These are phyloP conservation scores for Globisporangium alternatum DNA, from an alignment of 352 stramenopile species.

Conservation along the genomic window DNA sequence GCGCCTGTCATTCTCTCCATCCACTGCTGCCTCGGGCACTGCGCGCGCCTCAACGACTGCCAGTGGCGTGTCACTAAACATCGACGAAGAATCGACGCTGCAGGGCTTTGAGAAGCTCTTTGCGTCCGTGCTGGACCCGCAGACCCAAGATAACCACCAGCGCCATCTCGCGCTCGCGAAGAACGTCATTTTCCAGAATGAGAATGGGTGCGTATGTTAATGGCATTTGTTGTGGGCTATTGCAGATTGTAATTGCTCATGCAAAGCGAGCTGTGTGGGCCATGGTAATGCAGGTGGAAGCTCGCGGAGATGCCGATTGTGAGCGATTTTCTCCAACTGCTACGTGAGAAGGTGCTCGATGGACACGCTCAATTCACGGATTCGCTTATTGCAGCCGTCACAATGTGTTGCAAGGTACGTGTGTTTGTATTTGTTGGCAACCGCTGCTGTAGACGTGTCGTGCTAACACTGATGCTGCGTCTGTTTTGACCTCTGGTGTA, in stretches of 20 bases:
- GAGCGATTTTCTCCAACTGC: slow-evolving; percentile 48
- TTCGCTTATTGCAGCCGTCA: slow-evolving; percentile 38
- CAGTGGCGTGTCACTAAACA: neutral
- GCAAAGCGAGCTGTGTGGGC: too few species aligned
- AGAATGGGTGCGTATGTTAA: slow-evolving; percentile 36
- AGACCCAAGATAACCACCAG: slow-evolving; percentile 64
- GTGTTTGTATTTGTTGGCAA: neutral
- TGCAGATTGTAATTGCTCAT: too few species aligned
- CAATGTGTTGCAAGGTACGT: slow-evolving; percentile 44
- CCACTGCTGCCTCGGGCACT: neutral
- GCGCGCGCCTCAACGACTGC: neutral
- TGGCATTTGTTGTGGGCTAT: neutral
- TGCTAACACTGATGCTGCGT: neutral
- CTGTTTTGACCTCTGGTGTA: slow-evolving; percentile 12
- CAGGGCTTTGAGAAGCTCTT: slow-evolving; percentile 72
- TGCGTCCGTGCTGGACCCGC: slow-evolving; percentile 44
- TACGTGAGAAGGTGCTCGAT: slow-evolving; percentile 56
- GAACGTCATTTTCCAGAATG: slow-evolving; percentile 75
- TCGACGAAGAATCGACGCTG: slow-evolving; percentile 20
- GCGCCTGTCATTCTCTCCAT: slow-evolving; percentile 1
- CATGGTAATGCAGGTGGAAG: slow-evolving; percentile 47
- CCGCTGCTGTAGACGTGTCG: neutral
- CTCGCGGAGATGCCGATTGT: slow-evolving; percentile 61
- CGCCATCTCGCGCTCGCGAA: slow-evolving; percentile 73
- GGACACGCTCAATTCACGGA: slow-evolving; percentile 38